Percentiles rank a stretch among this genome's conserved stretches.
phyloP scores from a whole-genome alignment of 257 asterid genomes.

The Gentiana macrophylla region DNA sequence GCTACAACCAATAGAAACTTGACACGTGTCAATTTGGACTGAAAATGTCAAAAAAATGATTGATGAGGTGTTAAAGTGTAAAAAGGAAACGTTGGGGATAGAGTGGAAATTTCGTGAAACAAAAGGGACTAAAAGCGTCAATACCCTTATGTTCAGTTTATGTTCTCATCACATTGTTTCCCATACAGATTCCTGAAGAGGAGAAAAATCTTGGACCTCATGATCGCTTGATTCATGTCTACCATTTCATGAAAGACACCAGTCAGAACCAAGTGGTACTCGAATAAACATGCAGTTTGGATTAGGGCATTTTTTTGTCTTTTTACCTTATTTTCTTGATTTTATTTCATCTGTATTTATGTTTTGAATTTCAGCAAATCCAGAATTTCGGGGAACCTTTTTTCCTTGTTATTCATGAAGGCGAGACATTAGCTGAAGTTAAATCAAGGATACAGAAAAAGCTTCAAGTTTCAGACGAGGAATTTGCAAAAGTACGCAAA shows the following conservation, averaged over 20 bases:
- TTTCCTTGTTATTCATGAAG: conserved; percentile 55
- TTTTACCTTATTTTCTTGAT: no score
- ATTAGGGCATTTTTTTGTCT: not conserved
- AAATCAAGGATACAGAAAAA: conserved; percentile 53
- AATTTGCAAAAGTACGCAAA: conserved; percentile 43
- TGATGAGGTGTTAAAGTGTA: not conserved
- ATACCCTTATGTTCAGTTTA: not conserved
- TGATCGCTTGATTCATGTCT: conserved; percentile 52
- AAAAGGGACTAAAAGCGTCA: no score
- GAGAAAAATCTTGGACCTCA: conserved; percentile 51
- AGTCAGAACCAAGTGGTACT: conserved; percentile 46
- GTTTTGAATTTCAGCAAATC: conserved; percentile 24
- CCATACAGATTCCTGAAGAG: conserved; percentile 58
- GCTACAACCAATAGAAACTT: no score
- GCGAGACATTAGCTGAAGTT: conserved; percentile 50
- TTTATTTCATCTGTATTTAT: not conserved
- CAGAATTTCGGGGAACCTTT: conserved; percentile 71
- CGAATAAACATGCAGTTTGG: not conserved
- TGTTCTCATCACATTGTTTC: not conserved
- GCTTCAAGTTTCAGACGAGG: conserved; percentile 60
- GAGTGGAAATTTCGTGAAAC: no score
- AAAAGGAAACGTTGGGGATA: no score
- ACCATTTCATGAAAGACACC: conserved; percentile 48
- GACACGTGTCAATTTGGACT: no score
- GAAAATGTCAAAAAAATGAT: not conserved